Evolutionary conservation across 2,329 filamentous ascomycete genomes (phyloP).

Genomic region (Aureobasidium sp.): DNA sequence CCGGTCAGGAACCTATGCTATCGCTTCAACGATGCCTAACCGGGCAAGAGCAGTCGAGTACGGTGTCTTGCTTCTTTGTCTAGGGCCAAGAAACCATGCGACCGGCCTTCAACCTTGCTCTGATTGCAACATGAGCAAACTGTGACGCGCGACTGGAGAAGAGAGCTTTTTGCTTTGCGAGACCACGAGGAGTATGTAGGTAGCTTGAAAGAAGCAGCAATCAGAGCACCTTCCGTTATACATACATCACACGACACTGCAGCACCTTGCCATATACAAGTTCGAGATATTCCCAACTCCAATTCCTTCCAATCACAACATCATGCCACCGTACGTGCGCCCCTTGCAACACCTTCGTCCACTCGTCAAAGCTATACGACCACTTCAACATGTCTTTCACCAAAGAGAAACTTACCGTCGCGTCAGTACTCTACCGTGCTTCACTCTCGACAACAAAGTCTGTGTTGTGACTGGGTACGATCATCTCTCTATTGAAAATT

Average conservation of each 20-base stretch:
- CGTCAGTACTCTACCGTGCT: conserved; percentile 16
- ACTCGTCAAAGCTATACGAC: neutral
- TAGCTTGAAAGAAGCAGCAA: neutral
- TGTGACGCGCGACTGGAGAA: neutral
- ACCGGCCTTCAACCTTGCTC: neutral
- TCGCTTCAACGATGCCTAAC: neutral
- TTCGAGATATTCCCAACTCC: neutral
- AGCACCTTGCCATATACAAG: neutral
- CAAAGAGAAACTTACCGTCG: conserved; percentile 8
- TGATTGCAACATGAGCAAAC: neutral
- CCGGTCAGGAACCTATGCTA: no score
- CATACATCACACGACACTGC: neutral
- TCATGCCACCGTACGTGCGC: conserved; percentile 17
- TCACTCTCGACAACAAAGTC: conserved; percentile 17
- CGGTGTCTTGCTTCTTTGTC: neutral
- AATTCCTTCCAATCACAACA: neutral
- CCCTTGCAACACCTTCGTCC: neutral
- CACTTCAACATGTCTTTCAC: neutral
- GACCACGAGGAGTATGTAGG: neutral
- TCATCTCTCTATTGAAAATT: neutral
- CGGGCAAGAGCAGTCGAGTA: neutral
- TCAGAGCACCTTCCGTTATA: no score
- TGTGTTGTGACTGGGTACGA: conserved; percentile 18
- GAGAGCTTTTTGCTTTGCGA: neutral
- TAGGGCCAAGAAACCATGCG: neutral